Conservation (phyloP, 108 stramenopile genomes). For the Chaetoceros tenuissimus region DNA sequence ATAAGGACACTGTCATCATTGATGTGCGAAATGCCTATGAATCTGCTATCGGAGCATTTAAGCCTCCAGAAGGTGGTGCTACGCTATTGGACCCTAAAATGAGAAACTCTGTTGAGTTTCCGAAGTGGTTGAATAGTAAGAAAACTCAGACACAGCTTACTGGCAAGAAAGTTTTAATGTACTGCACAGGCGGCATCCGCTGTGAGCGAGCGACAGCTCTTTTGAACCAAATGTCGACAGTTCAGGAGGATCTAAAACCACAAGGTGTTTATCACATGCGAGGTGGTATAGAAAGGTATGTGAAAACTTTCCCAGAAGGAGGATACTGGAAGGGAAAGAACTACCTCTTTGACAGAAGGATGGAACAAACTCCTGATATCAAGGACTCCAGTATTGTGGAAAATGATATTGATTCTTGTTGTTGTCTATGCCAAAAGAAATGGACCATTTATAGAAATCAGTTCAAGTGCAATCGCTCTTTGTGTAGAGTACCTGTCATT, state of each 20-base stretch:
- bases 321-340: conserved; percentile 82
- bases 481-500: conserved; percentile 75
- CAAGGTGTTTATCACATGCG: conserved; percentile 84
- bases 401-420: conserved; percentile 39
- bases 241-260: conserved; percentile 47
- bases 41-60: conserved; percentile 82
- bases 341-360: no score
- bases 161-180: conserved; percentile 82
- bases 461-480: conserved; percentile 29
- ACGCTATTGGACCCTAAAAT: conserved; percentile 83
- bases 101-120: conserved; percentile 85
- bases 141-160: conserved; percentile 74
- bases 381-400: no score
- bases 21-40: conserved; percentile 85
- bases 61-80: conserved; percentile 38
- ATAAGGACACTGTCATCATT: conserved; percentile 78
- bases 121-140: conserved; percentile 64
- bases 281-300: conserved; percentile 81
- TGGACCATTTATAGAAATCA: conserved; percentile 46
- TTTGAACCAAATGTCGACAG: conserved; percentile 71
- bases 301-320: conserved; percentile 77
- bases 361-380: no score
- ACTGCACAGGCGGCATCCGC: conserved; percentile 82
- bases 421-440: conserved; percentile 36
- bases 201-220: conserved; percentile 86